Evolutionary conservation across 78 protist genomes (phyloP).

Genomic region (Cavenderia fasciculata): DNA sequence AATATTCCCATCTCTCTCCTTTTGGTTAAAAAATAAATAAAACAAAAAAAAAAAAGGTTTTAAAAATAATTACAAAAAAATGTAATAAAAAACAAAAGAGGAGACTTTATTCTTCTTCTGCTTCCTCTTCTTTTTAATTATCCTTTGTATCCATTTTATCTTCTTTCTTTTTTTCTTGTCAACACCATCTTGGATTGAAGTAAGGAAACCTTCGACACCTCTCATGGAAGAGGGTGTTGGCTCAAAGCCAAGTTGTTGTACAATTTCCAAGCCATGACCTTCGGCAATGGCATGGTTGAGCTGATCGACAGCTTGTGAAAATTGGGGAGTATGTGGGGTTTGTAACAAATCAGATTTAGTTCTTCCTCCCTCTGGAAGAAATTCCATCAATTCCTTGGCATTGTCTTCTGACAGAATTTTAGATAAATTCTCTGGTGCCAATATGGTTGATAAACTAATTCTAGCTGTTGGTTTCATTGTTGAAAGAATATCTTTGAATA

Average conservation of each 20-base stretch:
- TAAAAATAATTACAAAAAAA: no score
- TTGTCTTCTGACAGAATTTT: constrained; percentile 4
- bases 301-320: constrained; percentile 21
- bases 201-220: constrained; percentile 39
- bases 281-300: constrained; percentile 61
- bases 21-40: no score
- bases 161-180: constrained; percentile 40
- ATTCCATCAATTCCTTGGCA: constrained; percentile 9
- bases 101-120: no score
- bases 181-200: constrained; percentile 35
- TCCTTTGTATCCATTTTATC: no score
- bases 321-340: constrained; percentile 33
- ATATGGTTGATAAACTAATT: not conserved
- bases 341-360: not conserved
- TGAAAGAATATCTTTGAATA: not conserved
- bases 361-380: constrained; percentile 25
- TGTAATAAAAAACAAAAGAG: no score
- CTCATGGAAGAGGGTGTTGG: constrained; percentile 5
- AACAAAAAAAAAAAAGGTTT: no score
- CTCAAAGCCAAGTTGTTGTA: constrained; percentile 10
- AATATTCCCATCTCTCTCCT: no score
- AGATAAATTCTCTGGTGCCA: constrained; percentile 29
- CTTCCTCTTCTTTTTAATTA: no score
- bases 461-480: not conserved
- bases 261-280: constrained; percentile 53